Base-by-base conservation (phyloP, 2,329 filamentous ascomycete species). In the Aspergillus sergii region DNA sequence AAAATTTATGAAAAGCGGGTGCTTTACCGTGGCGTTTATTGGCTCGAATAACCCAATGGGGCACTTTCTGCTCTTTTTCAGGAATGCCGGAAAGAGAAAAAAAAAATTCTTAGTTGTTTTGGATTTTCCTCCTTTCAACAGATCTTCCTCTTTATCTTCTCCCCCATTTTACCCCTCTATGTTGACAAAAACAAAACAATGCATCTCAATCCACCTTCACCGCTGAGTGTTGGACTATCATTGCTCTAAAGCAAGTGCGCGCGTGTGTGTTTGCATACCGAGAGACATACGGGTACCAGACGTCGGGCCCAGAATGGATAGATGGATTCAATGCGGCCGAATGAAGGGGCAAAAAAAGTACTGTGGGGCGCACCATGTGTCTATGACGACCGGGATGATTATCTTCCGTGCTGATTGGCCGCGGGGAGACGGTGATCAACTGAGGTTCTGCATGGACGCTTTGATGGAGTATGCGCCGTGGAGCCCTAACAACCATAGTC, bases 21-120 rank as follows among this genome's bases (percentile, higher is more conserved):
- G 63, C 66, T 70, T 73, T 65, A 50, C 8, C 32, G 50, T 65
- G 63, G 32, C 59, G 59, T 54, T 73, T 64, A 73, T 75, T 75
- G 73, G 73, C 57, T 55, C 39, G 59, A 58, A 58, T 48, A 19
- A 41, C 12, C 48, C 45, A 62, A 60, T 57, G 60, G 58, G 55
- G 57, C 34, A 36, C 36, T 58, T 48, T 36, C 28, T 57, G 12
- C n/a, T 36, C 14, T 34, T 58, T 16, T 46, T 39, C 58, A 39
- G 54, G 58, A 60, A 36, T 54, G 50, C 39, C 34, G 41, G 23
- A 61, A 51, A 19, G 53, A 45, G 46, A 23, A 32, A 34, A 45
- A 43, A 41, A 56, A 46, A 48, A 11, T 34, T 50, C 14, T 51
- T 56, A 9, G 39, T 45, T 62, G 23, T 62, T 43, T 54, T 56